Percentiles rank a stretch among this genome's conserved stretches.
Conservation (phyloP, 805 yeast species). For the Saturnispora halmiae region DNA sequence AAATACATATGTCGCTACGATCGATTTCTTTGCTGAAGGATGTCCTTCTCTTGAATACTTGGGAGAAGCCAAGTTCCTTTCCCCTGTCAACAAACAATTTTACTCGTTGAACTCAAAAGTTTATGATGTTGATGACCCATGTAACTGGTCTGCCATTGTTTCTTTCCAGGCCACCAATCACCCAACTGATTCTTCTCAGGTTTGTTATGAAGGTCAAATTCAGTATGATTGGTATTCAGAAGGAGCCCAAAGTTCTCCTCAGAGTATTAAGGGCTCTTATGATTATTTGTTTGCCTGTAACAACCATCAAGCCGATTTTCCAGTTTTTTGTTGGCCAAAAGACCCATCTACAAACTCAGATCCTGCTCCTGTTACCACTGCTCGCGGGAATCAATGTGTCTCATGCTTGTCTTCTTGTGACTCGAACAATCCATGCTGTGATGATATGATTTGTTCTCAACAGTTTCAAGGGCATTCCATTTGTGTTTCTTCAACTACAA, state of each 20-base stretch:
- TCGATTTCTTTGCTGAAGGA: constrained; percentile 7
- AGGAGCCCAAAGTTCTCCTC: constrained; percentile 2
- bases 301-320: constrained; percentile 19
- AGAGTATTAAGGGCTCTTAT: constrained; percentile 6
- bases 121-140: constrained; percentile 17
- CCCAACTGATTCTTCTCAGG: constrained; percentile 8
- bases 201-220: constrained; percentile 21
- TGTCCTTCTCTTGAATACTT: constrained; percentile 9
- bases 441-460: background rate
- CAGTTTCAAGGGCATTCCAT: background rate
- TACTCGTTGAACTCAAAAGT: constrained; percentile 15
- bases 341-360: background rate
- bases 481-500: background rate
- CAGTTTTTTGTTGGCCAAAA: constrained; percentile 19
- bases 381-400: constrained; percentile 3
- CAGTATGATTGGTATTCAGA: constrained; percentile 23
- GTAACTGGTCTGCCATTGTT: constrained; percentile 20
- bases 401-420: background rate
- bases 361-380: background rate
- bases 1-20: background rate
- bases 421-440: background rate
- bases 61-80: constrained; percentile 12
- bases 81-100: background rate
- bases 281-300: constrained; percentile 20
- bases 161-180: constrained; percentile 15